phyloP scores from a whole-genome alignment of 2,329 filamentous ascomycete species.

The Aureobasidium zeae region DNA sequence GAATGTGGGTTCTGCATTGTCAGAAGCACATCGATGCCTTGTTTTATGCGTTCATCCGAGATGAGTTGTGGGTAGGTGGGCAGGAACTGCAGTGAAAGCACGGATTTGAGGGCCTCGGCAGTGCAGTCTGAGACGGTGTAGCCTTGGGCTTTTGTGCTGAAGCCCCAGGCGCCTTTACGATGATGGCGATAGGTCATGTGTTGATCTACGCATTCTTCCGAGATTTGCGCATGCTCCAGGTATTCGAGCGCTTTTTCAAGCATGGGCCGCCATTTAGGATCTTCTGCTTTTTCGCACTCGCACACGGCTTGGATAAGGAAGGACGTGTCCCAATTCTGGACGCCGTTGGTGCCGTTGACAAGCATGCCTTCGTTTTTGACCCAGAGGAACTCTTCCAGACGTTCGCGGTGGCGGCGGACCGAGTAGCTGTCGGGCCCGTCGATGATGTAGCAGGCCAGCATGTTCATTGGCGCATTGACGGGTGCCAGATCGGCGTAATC shows the following conservation, averaged over 20 bases:
- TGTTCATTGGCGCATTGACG: conserved; percentile 84
- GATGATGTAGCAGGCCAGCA: conserved; percentile 73
- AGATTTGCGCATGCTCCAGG: conserved; percentile 83
- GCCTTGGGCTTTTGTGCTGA: conserved; percentile 84
- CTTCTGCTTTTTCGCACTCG: conserved; percentile 67
- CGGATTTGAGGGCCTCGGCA: conserved; percentile 78
- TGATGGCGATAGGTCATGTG: conserved; percentile 78
- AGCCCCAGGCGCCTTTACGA: conserved; percentile 90
- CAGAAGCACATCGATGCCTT: conserved; percentile 82
- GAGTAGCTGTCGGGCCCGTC: conserved; percentile 67
- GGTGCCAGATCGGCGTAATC: conserved; percentile 78
- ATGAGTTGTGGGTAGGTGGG: conserved; percentile 66
- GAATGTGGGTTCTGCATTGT: conserved; percentile 74
- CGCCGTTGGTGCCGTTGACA: conserved; percentile 93
- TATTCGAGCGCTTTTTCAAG: conserved; percentile 73
- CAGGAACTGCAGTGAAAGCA: conserved; percentile 73
- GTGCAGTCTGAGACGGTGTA: conserved; percentile 95
- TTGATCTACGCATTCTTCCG: conserved; percentile 69
- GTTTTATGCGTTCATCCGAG: conserved; percentile 67
- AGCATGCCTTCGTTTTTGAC: conserved; percentile 88
- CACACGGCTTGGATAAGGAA: conserved; percentile 78
- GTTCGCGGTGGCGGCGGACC: conserved; percentile 68
- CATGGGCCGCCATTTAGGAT: conserved; percentile 73
- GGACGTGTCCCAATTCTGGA: conserved; percentile 93
- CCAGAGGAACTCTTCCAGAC: conserved; percentile 82